Percentiles rank a stretch among this genome's conserved stretches.
phyloP scores from a whole-genome alignment of 768 basidiomycete genomes.

The Cystobasidiopsis lactophilus region DNA sequence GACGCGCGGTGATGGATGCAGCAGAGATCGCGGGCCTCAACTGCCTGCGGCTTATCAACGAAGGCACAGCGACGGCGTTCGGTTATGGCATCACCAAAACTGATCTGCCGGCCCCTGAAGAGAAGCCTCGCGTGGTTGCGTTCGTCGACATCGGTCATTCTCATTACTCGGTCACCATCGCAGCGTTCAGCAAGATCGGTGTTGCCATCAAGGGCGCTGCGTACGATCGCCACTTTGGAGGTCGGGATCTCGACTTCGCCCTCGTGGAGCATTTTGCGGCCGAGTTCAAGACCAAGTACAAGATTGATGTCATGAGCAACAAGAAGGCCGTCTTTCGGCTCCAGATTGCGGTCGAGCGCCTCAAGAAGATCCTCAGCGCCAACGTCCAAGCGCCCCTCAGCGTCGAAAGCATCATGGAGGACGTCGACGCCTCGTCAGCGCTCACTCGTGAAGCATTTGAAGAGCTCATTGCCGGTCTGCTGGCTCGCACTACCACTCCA shows the following conservation, averaged over 20 bases:
- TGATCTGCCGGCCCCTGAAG: constrained; percentile 62
- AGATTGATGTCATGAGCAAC: constrained; percentile 75
- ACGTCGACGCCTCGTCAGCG: constrained; percentile 73
- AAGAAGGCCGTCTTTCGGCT: constrained; percentile 90
- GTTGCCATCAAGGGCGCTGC: constrained; percentile 67
- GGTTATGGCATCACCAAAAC: constrained; percentile 98
- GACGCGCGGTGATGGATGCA: constrained; percentile 72
- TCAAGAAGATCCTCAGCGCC: constrained; percentile 91
- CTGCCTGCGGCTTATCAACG: constrained; percentile 84
- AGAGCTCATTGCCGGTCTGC: constrained; percentile 45
- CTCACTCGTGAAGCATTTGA: constrained; percentile 68
- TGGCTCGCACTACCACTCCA: constrained; percentile 53
- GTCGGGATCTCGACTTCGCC: constrained; percentile 84
- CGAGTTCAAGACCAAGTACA: constrained; percentile 93
- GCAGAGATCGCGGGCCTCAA: constrained; percentile 75
- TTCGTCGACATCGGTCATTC: constrained; percentile 95
- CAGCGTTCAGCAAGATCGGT: constrained; percentile 85
- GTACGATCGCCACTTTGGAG: constrained; percentile 81
- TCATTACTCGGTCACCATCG: constrained; percentile 59
- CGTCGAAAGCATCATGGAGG: constrained; percentile 91
- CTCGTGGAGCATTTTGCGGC: constrained; percentile 69
- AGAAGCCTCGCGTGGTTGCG: constrained; percentile 61
- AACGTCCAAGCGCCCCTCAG: constrained; percentile 70
- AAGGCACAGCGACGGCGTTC: constrained; percentile 83
- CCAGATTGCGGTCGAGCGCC: constrained; percentile 61